Conservation (phyloP, 345 rosid genomes). For the Ceriops zippeliana region DNA sequence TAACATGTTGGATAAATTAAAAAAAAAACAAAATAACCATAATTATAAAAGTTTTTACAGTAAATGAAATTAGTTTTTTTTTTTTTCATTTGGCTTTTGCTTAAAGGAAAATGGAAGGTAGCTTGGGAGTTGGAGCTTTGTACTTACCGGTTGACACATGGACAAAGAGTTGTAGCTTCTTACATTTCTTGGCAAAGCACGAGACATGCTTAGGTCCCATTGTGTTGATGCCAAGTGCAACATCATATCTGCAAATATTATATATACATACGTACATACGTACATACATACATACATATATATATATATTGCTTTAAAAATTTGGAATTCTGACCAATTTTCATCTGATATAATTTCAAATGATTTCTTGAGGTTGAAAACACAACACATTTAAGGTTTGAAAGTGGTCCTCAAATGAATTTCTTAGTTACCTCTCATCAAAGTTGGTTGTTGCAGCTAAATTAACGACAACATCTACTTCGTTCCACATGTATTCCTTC, state of each 20-base stretch:
- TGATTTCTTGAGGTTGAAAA: too few species aligned
- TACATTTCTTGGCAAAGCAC: constrained; percentile 55
- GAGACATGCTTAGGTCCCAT: constrained; percentile 52
- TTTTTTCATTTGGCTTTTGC: too few species aligned
- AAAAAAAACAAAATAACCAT: too few species aligned
- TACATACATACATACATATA: too few species aligned
- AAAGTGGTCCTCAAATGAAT: too few species aligned
- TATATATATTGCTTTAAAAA: not conserved
- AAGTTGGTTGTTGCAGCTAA: constrained; percentile 47
- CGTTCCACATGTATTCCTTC: constrained; percentile 26
- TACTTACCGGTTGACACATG: constrained; percentile 43
- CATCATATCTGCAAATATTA: constrained; percentile 37
- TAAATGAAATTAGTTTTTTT: too few species aligned
- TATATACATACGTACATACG: not conserved
- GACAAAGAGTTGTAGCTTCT: constrained; percentile 39
- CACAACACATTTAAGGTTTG: too few species aligned
- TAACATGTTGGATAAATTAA: too few species aligned
- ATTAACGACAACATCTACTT: constrained; percentile 35
- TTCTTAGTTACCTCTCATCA: constrained; percentile 34
- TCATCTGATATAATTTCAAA: too few species aligned
- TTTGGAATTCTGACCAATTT: not conserved
- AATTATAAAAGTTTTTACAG: too few species aligned
- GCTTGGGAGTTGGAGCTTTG: too few species aligned
- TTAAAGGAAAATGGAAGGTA: not conserved
- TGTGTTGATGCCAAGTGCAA: constrained; percentile 54